Base-by-base conservation (phyloP, 1,139 yeast genomes). In the Taphrina betulina region DNA sequence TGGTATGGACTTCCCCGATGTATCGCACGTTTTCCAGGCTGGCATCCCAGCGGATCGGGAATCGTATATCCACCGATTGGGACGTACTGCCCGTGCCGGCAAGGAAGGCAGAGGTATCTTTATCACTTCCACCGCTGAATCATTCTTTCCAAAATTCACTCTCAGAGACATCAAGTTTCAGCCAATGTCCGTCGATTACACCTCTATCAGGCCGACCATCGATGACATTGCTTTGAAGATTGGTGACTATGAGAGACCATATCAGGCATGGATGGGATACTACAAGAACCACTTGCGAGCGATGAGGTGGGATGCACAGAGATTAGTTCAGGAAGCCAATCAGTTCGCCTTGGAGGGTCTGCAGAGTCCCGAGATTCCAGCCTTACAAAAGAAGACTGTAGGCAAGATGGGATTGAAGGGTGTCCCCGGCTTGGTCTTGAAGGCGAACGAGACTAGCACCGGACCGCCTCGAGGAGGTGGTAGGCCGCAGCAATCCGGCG, bases 1-100 rank as follows among this genome's bases (percentile, higher is more conserved):
- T 76, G 98, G 98, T 17, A 80, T 92, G 64, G 98, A 92, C 74
- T 90, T 92, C 63, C 96, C 96, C 52, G 85, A 94, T 29, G 97
- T 92, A 56, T 96, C 90, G 72, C 90, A 96, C 95, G 92, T 92
- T 66, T 82, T 92, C 61, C 97, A 92, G 75, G 89, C 87, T 65
- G 96, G 92, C 70, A 96, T 97, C 53, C 97, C 97, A 69, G 97
- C 92, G 82, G 97, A 92, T 72, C 97, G 97, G 70, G 82, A 96
- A 73, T 96, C 90, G 72, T 92, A 92, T 68, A 90, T 92, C 65
- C 98, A 92, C 72, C 82, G 97, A 71, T 96, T 92, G 34, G 98
- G 98, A 62, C 83, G 98, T 77, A 92, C 98, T 23, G 98, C 97
- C 16, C 82, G 98, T 74, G 69, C 79, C 51, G 97, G 96, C 59